Evolutionary conservation across 352 stramenopile species (phyloP).

Genomic region (Phytophthora pisi): DNA sequence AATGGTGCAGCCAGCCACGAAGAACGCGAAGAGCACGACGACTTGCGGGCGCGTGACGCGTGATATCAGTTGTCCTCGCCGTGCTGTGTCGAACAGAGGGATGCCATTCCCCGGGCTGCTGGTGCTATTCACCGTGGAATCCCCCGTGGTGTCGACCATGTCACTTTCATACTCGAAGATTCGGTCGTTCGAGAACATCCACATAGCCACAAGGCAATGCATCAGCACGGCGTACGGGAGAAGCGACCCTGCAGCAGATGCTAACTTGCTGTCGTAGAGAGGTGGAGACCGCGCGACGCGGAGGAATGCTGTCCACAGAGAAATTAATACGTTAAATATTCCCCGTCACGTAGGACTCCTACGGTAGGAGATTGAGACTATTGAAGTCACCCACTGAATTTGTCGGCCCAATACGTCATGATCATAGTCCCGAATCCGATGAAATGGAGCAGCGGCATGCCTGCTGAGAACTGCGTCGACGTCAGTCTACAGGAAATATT

Average conservation of each 20-base stretch:
- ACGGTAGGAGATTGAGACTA: neutral
- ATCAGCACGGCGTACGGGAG: slow-evolving; percentile 79
- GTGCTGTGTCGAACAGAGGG: slow-evolving; percentile 50
- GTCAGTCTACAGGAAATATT: neutral
- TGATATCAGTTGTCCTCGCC: slow-evolving; percentile 54
- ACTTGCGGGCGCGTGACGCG: slow-evolving; percentile 74
- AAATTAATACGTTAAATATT: neutral
- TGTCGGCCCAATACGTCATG: slow-evolving; percentile 87
- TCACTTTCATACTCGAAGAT: slow-evolving; percentile 75
- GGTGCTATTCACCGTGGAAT: slow-evolving; percentile 16
- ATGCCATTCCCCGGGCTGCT: slow-evolving; percentile 55
- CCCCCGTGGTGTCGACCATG: neutral
- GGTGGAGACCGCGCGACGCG: slow-evolving; percentile 72
- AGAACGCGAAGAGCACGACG: slow-evolving; percentile 79
- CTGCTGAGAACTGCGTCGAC: slow-evolving; percentile 69
- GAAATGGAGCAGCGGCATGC: slow-evolving; percentile 80
- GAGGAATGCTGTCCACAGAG: slow-evolving; percentile 49
- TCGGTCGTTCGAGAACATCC: slow-evolving; percentile 88
- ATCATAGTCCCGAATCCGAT: slow-evolving; percentile 76
- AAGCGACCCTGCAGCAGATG: slow-evolving; percentile 54
- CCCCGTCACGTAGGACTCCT: neutral
- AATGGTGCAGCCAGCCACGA: slow-evolving; percentile 51
- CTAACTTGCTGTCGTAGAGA: slow-evolving; percentile 76
- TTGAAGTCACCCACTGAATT: slow-evolving; percentile 68
- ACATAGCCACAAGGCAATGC: slow-evolving; percentile 78